phyloP scores from a whole-genome alignment of 2,329 filamentous ascomycete species.

The Monilinia laxa region DNA sequence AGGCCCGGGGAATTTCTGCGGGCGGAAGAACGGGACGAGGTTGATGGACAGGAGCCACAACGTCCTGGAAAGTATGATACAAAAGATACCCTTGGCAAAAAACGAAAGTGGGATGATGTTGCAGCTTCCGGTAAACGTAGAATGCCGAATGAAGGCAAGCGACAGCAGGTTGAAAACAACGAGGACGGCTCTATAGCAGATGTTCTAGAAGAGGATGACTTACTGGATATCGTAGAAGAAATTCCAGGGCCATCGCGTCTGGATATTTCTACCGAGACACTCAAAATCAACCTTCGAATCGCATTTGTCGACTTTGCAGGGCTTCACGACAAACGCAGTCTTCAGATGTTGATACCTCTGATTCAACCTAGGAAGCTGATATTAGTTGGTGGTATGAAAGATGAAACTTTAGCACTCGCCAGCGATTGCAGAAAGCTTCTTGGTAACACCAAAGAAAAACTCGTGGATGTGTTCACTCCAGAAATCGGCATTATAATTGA shows the following conservation, averaged over 20 bases:
- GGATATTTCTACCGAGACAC: conserved; percentile 58
- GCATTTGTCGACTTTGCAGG: conserved; percentile 91
- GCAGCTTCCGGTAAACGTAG: conserved; percentile 45
- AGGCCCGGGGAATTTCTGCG: conserved; percentile 90
- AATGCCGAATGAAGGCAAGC: conserved; percentile 53
- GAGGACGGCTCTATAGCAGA: conserved; percentile 43
- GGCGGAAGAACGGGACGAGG: conserved; percentile 83
- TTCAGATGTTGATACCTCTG: conserved; percentile 91
- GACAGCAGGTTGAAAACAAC: conserved; percentile 49
- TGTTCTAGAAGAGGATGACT: conserved; percentile 55
- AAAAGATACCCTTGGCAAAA: conserved; percentile 75
- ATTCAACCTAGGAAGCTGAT: conserved; percentile 94
- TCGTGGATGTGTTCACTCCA: conserved; percentile 77
- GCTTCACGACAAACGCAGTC: conserved; percentile 86
- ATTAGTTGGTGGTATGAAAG: conserved; percentile 75
- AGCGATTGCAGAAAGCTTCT: conserved; percentile 73
- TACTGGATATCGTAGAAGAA: conserved; percentile 55
- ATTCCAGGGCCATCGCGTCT: conserved; percentile 73
- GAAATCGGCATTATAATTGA: conserved; percentile 71
- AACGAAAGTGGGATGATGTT: conserved; percentile 87
- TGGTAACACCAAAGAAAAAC: conserved; percentile 48
- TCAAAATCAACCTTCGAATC: conserved; percentile 72
- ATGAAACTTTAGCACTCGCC: conserved; percentile 77
- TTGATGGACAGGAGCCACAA: conserved; percentile 63
- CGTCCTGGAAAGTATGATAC: conserved; percentile 50